phyloP scores from a whole-genome alignment of 2,329 filamentous ascomycete species.

The Pyrenochaeta sp. region DNA sequence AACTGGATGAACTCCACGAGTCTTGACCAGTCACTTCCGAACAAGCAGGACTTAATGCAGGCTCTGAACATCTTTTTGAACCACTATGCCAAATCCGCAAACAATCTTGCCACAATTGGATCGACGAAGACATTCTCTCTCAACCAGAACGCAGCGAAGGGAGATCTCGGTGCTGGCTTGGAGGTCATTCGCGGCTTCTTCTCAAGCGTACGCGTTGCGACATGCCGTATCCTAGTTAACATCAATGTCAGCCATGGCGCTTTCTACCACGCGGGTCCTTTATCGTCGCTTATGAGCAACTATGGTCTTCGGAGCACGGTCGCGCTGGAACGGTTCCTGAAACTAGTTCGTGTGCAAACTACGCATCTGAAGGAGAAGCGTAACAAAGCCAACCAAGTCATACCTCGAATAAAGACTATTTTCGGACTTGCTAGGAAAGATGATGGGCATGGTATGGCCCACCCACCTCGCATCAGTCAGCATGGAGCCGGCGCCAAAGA shows the following conservation, averaged over 20 bases:
- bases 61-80: constrained; percentile 67
- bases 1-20: constrained; percentile 57
- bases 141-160: constrained; percentile 48
- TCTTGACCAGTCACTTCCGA: constrained; percentile 45
- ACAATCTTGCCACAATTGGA: constrained; percentile 56
- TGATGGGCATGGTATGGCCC: constrained; percentile 41
- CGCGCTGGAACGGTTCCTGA: constrained; percentile 48
- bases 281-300: constrained; percentile 41
- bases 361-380: constrained; percentile 47
- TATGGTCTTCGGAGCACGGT: constrained; percentile 22
- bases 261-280: constrained; percentile 59
- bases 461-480: constrained; percentile 19
- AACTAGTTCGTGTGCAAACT: constrained; percentile 44
- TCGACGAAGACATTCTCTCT: constrained; percentile 53
- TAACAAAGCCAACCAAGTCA: constrained; percentile 43
- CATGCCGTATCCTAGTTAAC: constrained; percentile 66
- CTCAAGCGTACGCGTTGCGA: constrained; percentile 65
- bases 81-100: constrained; percentile 54
- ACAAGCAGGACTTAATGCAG: constrained; percentile 61
- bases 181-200: constrained; percentile 68
- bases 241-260: constrained; percentile 67
- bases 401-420: constrained; percentile 52
- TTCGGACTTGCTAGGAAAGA: constrained; percentile 47
- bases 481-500: constrained; percentile 31
- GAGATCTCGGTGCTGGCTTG: constrained; percentile 60